Percentiles rank a stretch among this genome's conserved stretches.
These are phyloP conservation scores for Xerocomellus dryophilus DNA, from an alignment of 768 basidiomycete species.

Conservation along the genomic window DNA sequence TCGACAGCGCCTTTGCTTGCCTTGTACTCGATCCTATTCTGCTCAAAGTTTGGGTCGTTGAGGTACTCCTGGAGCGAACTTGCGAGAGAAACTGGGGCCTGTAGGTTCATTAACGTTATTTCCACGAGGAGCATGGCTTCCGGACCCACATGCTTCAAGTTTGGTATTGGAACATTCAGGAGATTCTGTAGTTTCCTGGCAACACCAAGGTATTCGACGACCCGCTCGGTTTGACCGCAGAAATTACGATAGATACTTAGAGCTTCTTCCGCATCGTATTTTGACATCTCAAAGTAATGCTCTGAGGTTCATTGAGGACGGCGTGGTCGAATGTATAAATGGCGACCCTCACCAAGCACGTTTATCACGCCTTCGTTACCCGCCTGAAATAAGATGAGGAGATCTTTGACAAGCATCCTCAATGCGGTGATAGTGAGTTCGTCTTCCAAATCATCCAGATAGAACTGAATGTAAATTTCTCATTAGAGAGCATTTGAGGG, in stretches of 20 bases:
- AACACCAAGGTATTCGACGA: conserved; percentile 89
- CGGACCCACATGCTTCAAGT: conserved; percentile 75
- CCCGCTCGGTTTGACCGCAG: conserved; percentile 88
- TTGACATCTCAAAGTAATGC: conserved; percentile 98
- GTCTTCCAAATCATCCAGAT: conserved; percentile 89
- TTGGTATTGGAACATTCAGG: conserved; percentile 91
- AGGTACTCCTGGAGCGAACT: conserved; percentile 93
- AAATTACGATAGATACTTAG: conserved; percentile 89
- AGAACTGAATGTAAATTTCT: conserved; percentile 58
- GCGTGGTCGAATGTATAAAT: conserved; percentile 17
- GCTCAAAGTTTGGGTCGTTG: conserved; percentile 94
- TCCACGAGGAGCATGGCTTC: neutral
- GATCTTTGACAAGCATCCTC: conserved; percentile 93
- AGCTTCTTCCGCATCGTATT: conserved; percentile 83
- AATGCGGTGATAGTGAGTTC: conserved; percentile 86
- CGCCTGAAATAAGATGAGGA: conserved; percentile 92
- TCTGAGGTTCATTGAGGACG: conserved; percentile 45
- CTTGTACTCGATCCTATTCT: conserved; percentile 90
- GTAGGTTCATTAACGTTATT: neutral
- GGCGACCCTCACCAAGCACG: conserved; percentile 56
- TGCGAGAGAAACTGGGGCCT: conserved; percentile 96
- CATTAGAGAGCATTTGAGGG: neutral
- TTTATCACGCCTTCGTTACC: conserved; percentile 94
- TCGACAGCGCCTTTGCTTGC: conserved; percentile 71
- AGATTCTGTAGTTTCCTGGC: conserved; percentile 92